Conservation (phyloP, 116 monocot genomes). For the Papilionanthe hybrid region DNA sequence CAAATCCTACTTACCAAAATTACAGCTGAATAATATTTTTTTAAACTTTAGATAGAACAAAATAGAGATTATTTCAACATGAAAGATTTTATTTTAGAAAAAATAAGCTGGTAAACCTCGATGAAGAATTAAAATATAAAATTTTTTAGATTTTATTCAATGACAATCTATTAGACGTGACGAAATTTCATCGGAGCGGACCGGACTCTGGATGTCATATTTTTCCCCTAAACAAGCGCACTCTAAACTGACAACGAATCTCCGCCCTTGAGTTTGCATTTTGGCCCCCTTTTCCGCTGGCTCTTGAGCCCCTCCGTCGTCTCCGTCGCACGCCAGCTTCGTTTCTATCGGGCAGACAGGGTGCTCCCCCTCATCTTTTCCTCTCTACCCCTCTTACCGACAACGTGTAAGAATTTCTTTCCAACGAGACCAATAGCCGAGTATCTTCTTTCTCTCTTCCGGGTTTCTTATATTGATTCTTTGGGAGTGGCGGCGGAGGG, state of each 20-base stretch:
- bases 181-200: too few species aligned
- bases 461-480: conserved; percentile 3
- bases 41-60: too few species aligned
- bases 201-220: too few species aligned
- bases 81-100: too few species aligned
- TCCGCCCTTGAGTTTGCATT: neutral
- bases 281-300: neutral
- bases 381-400: neutral
- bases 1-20: too few species aligned
- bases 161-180: too few species aligned
- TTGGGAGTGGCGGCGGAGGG: conserved; percentile 10
- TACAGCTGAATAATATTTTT: too few species aligned
- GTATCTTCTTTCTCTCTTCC: neutral
- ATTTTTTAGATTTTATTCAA: too few species aligned
- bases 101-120: too few species aligned
- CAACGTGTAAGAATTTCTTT: neutral
- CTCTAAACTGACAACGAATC: neutral
- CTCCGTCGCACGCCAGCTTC: neutral
- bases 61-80: too few species aligned
- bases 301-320: neutral
- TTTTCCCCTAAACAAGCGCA: too few species aligned
- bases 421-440: neutral
- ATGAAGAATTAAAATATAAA: too few species aligned
- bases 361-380: neutral
- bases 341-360: neutral